Evolutionary conservation across 2,329 filamentous ascomycete species (phyloP).

Genomic region (Ophiosphaerella korrae): DNA sequence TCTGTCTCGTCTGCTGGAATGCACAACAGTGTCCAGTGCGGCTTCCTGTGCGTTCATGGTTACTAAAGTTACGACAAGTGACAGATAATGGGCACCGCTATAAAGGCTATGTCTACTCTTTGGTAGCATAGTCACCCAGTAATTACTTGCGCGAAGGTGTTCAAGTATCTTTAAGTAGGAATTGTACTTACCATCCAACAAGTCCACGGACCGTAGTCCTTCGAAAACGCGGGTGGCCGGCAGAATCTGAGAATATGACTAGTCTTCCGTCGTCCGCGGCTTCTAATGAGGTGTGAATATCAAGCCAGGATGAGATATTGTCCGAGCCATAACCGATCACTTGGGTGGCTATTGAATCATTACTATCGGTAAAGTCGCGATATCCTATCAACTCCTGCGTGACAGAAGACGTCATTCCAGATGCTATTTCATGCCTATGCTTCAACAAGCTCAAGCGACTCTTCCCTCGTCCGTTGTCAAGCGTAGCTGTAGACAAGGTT

Average conservation of each 20-base stretch:
- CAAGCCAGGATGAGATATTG: conserved; percentile 90
- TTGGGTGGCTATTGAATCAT: conserved; percentile 30
- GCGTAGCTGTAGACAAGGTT: conserved; percentile 81
- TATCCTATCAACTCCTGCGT: conserved; percentile 95
- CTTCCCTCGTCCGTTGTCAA: conserved; percentile 92
- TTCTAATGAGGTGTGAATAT: conserved; percentile 82
- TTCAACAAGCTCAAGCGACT: conserved; percentile 87
- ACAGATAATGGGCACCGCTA: too few species aligned
- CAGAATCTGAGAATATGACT: conserved; percentile 89
- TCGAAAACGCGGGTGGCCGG: conserved; percentile 86
- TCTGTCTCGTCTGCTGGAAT: conserved; percentile 78
- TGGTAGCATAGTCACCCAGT: too few species aligned
- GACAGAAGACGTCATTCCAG: conserved; percentile 91
- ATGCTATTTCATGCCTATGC: conserved; percentile 90
- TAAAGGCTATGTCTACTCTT: too few species aligned
- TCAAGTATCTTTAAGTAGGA: background rate
- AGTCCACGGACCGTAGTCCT: conserved; percentile 87
- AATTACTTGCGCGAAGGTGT: too few species aligned
- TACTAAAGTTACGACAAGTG: background rate
- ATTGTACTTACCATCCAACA: conserved; percentile 71
- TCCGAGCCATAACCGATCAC: conserved; percentile 84
- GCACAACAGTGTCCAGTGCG: conserved; percentile 90
- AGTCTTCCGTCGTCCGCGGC: conserved; percentile 73
- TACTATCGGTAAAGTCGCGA: conserved; percentile 35
- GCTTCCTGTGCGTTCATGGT: conserved; percentile 55